These are phyloP conservation scores for Crithidia sp. DNA, from an alignment of 208 protist genomes.

Conservation along the genomic window DNA sequence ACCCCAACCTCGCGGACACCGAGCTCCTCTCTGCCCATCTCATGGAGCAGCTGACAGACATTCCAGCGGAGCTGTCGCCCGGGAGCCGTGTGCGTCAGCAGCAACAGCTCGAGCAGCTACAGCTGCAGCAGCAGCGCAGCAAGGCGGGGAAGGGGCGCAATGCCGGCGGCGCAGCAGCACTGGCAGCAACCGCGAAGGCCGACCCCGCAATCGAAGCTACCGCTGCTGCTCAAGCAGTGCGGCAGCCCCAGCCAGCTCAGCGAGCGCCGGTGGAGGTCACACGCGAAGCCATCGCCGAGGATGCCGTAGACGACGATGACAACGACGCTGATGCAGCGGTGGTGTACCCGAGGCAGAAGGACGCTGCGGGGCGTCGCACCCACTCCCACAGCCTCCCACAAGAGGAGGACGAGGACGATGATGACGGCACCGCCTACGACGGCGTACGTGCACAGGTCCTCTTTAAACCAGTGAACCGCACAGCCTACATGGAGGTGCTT, in stretches of 20 bases:
- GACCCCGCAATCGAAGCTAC: background rate
- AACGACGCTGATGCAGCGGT: background rate
- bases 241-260: background rate
- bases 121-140: slow-evolving; percentile 17
- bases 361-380: background rate
- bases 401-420: slow-evolving; percentile 42
- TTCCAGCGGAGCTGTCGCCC: slow-evolving; percentile 26
- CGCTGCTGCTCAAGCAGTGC: background rate
- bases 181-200: background rate
- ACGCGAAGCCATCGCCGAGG: slow-evolving; percentile 8
- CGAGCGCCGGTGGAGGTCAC: background rate
- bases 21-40: slow-evolving; percentile 22
- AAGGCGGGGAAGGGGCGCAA: slow-evolving; percentile 17
- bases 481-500: slow-evolving; percentile 62
- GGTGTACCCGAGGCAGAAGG: background rate
- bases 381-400: background rate
- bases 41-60: slow-evolving; percentile 38
- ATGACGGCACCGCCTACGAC: slow-evolving; percentile 72
- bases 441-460: slow-evolving; percentile 78
- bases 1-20: slow-evolving; percentile 11
- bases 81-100: slow-evolving; percentile 5
- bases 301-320: background rate
- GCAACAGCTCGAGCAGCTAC: slow-evolving; percentile 15
- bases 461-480: slow-evolving; percentile 75
- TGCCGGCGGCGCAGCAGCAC: background rate